A percentile compares a stretch with the other conserved stretches of the same genome.
Evolutionary conservation across 2,329 filamentous ascomycete species (phyloP).

Genomic region (Sporothrix luriei): DNA sequence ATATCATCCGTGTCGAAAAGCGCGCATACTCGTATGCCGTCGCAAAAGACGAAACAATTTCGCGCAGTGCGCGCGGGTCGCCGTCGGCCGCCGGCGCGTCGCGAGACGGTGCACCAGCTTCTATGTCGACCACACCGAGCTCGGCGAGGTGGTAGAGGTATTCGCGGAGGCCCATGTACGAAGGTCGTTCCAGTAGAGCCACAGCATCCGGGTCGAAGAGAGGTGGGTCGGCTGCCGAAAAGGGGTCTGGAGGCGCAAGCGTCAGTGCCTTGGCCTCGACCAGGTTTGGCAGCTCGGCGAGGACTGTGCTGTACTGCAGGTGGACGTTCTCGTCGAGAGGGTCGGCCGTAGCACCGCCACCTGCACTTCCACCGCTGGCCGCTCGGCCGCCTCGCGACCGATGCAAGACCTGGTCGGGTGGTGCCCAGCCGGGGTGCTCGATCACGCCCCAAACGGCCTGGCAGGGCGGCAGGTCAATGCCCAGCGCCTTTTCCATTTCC

Average conservation of each 20-base stretch:
- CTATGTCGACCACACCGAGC: conserved; percentile 61
- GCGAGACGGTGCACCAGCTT: not conserved
- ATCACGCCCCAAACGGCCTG: conserved; percentile 75
- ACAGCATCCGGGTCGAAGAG: conserved; percentile 68
- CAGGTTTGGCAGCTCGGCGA: conserved; percentile 82
- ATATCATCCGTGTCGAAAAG: conserved; percentile 72
- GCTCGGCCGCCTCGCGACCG: not conserved
- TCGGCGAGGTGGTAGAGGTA: conserved; percentile 73
- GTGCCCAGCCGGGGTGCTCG: conserved; percentile 85
- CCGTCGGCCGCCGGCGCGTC: not conserved
- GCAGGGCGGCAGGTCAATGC: conserved; percentile 55
- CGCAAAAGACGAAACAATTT: conserved; percentile 65
- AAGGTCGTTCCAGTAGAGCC: conserved; percentile 69
- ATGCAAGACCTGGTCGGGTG: conserved; percentile 56
- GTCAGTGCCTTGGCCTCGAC: conserved; percentile 94
- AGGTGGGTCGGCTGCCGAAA: conserved; percentile 46
- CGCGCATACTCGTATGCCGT: conserved; percentile 78
- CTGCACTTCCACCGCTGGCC: not conserved
- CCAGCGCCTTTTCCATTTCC: conserved; percentile 40
- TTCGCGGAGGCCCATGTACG: conserved; percentile 72
- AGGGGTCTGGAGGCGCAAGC: conserved; percentile 64
- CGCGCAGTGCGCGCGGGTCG: conserved; percentile 21
- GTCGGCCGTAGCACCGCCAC: not conserved
- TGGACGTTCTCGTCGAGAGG: conserved; percentile 66
- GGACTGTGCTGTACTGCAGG: conserved; percentile 79